phyloP scores from a whole-genome alignment of 257 asterid genomes.

The Solanum rostratum region DNA sequence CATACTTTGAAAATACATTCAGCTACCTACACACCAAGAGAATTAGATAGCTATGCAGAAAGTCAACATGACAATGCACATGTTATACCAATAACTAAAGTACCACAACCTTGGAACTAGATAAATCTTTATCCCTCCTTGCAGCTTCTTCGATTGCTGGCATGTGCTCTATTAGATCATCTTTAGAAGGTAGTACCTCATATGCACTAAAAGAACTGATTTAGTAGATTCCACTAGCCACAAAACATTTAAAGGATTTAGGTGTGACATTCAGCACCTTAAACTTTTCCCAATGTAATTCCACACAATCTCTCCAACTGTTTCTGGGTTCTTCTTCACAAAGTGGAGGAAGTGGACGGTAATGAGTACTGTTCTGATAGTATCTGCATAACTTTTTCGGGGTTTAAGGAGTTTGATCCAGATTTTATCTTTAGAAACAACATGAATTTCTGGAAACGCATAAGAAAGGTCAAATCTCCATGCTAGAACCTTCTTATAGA shows the following conservation, averaged over 20 bases:
- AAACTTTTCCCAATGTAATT: conserved; percentile 29
- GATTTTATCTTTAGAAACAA: conserved; percentile 22
- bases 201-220: conserved; percentile 29
- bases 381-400: conserved; percentile 24
- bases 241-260: background rate
- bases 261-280: conserved; percentile 12
- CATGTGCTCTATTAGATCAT: conserved; percentile 47
- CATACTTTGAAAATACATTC: background rate
- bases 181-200: conserved; percentile 47
- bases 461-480: conserved; percentile 50
- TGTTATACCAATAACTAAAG: background rate
- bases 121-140: conserved; percentile 38
- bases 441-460: conserved; percentile 40
- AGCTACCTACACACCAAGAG: background rate
- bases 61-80: background rate
- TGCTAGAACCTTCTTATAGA: conserved; percentile 38
- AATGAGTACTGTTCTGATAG: conserved; percentile 28
- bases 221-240: background rate
- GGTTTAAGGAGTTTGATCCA: conserved; percentile 62
- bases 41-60: background rate
- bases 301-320: conserved; percentile 35
- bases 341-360: conserved; percentile 46
- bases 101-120: conserved; percentile 39
- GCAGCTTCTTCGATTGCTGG: conserved; percentile 36
- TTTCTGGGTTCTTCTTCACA: conserved; percentile 26